These are phyloP conservation scores for Suzukiozyma palmioleophila DNA, from an alignment of 1,139 yeast genomes.

Conservation along the genomic window DNA sequence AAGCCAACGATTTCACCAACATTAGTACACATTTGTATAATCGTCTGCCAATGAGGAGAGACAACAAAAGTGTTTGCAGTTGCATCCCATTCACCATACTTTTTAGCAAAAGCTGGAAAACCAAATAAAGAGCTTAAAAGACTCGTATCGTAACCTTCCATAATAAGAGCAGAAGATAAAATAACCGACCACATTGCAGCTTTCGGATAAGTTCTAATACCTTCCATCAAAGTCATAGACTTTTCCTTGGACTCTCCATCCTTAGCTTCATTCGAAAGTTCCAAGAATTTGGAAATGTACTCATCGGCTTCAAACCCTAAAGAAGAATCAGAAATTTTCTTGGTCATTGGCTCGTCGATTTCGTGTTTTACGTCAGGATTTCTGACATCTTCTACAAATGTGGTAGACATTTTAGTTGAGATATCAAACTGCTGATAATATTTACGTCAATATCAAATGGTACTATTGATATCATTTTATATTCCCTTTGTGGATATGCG, in stretches of 20 bases:
- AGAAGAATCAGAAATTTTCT: constrained; percentile 37
- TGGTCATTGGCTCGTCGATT: constrained; percentile 24
- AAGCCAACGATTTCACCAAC: constrained; percentile 47
- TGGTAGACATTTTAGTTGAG: no score
- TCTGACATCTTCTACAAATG: no score
- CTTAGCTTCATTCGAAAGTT: constrained; percentile 39
- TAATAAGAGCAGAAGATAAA: constrained; percentile 34
- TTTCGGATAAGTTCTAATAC: constrained; percentile 37
- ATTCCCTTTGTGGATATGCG: no score
- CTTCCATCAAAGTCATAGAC: constrained; percentile 37
- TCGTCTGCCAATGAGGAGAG: constrained; percentile 46
- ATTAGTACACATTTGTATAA: constrained; percentile 39
- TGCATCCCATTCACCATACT: constrained; percentile 28
- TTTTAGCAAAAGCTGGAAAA: constrained; percentile 31
- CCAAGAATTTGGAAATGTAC: constrained; percentile 37
- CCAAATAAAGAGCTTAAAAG: constrained; percentile 34
- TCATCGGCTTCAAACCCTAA: constrained; percentile 46
- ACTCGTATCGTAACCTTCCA: constrained; percentile 44
- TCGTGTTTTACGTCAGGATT: constrained; percentile 10
- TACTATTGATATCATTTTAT: no score
- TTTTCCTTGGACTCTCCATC: constrained; percentile 38
- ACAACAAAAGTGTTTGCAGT: constrained; percentile 28
- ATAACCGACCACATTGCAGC: constrained; percentile 41
- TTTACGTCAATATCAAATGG: no score
- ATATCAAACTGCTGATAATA: no score